These are phyloP conservation scores for Pseudogymnoascus sp. DNA, from an alignment of 2,329 filamentous ascomycete species.

Conservation along the genomic window DNA sequence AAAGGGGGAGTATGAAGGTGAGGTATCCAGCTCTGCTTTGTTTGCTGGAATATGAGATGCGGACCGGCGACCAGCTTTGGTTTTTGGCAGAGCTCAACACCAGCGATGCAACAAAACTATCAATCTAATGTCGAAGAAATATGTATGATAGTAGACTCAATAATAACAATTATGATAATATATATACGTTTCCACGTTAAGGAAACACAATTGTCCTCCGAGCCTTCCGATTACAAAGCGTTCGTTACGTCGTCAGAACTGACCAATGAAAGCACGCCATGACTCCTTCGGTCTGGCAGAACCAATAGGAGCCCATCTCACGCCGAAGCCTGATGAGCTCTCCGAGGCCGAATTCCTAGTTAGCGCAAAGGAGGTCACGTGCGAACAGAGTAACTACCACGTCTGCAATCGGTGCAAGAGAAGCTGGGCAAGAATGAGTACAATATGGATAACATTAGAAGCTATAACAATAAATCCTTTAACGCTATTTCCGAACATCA, in stretches of 20 bases:
- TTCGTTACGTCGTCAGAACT: neutral
- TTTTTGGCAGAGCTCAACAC: neutral
- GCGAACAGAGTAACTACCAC: neutral
- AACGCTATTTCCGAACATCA: neutral
- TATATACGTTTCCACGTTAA: neutral
- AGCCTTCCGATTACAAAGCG: constrained; percentile 5
- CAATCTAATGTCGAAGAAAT: neutral
- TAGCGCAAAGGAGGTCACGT: no score
- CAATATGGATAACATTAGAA: neutral
- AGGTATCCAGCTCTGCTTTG: neutral
- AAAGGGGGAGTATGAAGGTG: neutral
- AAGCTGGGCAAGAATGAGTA: neutral
- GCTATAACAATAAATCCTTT: neutral
- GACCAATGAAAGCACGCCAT: neutral
- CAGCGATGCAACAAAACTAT: neutral
- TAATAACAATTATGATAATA: neutral
- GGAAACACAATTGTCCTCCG: neutral
- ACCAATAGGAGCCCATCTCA: neutral
- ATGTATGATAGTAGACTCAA: neutral
- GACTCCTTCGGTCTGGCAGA: neutral
- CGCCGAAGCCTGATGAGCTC: neutral
- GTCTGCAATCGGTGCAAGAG: neutral
- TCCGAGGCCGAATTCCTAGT: neutral
- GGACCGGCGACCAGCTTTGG: neutral
- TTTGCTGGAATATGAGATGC: neutral